phyloP scores from a whole-genome alignment of 2,329 filamentous ascomycete genomes.

The Ophiostoma sp. region DNA sequence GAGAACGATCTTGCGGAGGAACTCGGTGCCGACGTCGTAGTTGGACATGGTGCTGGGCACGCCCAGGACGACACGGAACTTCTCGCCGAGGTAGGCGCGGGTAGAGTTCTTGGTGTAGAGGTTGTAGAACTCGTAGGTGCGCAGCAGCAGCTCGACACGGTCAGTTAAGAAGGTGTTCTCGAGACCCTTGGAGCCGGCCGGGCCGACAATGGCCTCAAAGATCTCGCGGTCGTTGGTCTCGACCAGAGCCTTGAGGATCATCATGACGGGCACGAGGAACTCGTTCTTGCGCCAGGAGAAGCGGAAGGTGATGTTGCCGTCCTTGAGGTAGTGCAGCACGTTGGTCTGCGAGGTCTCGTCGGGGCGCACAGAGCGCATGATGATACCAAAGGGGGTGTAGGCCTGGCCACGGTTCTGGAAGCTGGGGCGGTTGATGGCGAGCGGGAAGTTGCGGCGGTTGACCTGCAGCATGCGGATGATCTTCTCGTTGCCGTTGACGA shows the following conservation, averaged over 20 bases:
- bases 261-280: constrained; percentile 91
- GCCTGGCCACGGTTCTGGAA: constrained; percentile 81
- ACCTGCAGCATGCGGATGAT: constrained; percentile 88
- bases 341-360: constrained; percentile 98
- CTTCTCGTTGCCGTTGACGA: constrained; percentile 97
- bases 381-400: constrained; percentile 86
- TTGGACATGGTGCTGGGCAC: constrained; percentile 79
- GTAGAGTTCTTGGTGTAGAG: constrained; percentile 78
- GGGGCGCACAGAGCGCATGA: constrained; percentile 86
- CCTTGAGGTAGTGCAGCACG: constrained; percentile 88
- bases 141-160: constrained; percentile 81
- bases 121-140: constrained; percentile 88
- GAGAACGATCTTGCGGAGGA: constrained; percentile 81
- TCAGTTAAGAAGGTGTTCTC: constrained; percentile 92
- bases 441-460: constrained; percentile 85
- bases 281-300: constrained; percentile 98
- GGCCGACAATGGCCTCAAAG: constrained; percentile 85
- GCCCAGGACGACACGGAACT: constrained; percentile 82
- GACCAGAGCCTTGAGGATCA: constrained; percentile 90
- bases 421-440: constrained; percentile 86
- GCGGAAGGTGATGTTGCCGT: constrained; percentile 93
- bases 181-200: constrained; percentile 66
- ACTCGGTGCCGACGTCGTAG: constrained; percentile 85
- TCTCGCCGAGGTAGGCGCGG: constrained; percentile 78
- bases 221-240: constrained; percentile 97